Evolutionary conservation across 2,329 filamentous ascomycete genomes (phyloP).

Genomic region (Ceratocystiopsis sp.): DNA sequence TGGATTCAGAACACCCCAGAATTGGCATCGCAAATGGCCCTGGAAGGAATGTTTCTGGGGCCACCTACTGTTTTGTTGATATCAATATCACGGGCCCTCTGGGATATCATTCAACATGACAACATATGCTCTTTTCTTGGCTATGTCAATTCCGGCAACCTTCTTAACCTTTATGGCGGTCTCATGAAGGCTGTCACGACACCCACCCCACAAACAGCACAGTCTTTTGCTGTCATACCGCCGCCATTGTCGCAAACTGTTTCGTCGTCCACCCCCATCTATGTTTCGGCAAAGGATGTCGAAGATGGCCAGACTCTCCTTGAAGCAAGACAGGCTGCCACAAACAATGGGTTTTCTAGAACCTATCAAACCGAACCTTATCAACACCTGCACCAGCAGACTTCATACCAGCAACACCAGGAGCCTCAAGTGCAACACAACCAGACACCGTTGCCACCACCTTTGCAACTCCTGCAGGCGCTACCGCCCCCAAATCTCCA

Average conservation of each 20-base stretch:
- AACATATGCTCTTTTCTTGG: constrained; percentile 50
- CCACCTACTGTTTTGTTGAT: constrained; percentile 49
- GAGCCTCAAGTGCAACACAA: constrained; percentile 4
- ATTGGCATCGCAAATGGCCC: constrained; percentile 39
- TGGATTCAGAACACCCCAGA: constrained; percentile 45
- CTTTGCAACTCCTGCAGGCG: not conserved
- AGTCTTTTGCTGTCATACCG: too few relatives aligned
- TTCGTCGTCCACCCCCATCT: not conserved
- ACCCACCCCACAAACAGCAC: too few relatives aligned
- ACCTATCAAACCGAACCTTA: constrained; percentile 1
- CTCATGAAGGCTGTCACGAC: constrained; percentile 32
- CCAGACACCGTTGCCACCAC: not conserved
- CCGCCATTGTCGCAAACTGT: too few relatives aligned
- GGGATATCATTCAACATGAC: constrained; percentile 47
- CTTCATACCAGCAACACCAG: constrained; percentile 3
- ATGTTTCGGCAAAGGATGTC: constrained; percentile 31
- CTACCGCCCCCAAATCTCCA: not conserved
- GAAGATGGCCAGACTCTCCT: constrained; percentile 41
- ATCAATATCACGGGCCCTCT: constrained; percentile 46
- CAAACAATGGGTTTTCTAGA: constrained; percentile 6
- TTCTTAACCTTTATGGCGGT: constrained; percentile 45
- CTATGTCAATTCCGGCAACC: constrained; percentile 49
- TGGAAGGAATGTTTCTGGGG: constrained; percentile 52
- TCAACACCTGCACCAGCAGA: constrained; percentile 1
- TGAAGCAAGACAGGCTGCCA: constrained; percentile 31